Evolutionary conservation across 768 basidiomycete genomes (phyloP).

Genomic region (Leccinum boreale): DNA sequence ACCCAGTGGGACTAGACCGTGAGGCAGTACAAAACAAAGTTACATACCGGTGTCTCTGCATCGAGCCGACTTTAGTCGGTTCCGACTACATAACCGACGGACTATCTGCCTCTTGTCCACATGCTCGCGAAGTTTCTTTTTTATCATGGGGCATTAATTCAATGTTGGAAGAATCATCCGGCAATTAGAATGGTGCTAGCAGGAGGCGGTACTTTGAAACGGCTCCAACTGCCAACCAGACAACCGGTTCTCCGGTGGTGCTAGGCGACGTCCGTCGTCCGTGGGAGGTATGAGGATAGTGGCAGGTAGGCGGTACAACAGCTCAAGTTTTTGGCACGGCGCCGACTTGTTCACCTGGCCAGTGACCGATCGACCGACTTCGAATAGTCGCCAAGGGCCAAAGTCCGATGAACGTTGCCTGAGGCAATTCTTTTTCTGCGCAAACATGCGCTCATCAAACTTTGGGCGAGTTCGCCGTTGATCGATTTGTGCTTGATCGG

Average conservation of each 20-base stretch:
- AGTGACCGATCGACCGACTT: neutral
- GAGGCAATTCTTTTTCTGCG: neutral
- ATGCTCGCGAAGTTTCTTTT: neutral
- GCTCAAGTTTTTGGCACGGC: neutral
- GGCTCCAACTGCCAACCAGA: neutral
- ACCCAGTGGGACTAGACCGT: neutral
- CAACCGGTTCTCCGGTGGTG: neutral
- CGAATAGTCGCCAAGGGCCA: neutral
- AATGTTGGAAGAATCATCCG: neutral
- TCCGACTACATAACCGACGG: neutral
- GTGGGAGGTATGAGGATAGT: neutral
- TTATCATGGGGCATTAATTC: neutral
- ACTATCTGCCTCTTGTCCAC: neutral
- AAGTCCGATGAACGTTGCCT: neutral
- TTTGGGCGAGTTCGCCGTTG: neutral
- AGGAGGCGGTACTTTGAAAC: neutral
- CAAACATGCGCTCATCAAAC: neutral
- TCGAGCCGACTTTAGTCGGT: neutral
- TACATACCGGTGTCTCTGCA: neutral
- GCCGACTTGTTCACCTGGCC: neutral
- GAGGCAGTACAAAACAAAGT: neutral
- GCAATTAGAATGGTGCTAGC: neutral
- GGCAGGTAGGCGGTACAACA: neutral
- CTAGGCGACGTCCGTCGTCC: neutral
- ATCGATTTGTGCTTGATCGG: neutral